Evolutionary conservation across 2,329 filamentous ascomycete genomes (phyloP), one percentile per base, ranked within the genome.

Genomic region (Ascochyta pisi): DNA sequence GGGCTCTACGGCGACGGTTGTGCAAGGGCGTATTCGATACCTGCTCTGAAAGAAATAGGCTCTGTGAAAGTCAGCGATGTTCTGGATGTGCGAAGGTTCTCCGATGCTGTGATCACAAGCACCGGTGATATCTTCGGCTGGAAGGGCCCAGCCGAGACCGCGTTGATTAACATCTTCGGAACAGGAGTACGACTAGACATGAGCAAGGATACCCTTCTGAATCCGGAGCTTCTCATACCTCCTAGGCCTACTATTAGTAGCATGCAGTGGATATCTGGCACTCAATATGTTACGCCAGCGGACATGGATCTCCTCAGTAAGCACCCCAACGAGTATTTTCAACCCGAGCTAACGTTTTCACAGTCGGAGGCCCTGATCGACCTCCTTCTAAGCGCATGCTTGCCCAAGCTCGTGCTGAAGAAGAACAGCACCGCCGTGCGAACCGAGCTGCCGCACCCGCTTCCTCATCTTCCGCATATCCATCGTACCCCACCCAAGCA

Each of bases 231-330:
- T 0, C 71, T 84, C 15, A 83, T 90, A 22, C 94, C 93, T 2
- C 83, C 91, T 12, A 86, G 95, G 2, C 95, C 95, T 1, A 96
- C 92, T 0, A 99, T 99, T 57, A 96, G 91, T 19, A 96, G 96
- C 68, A 77, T 99, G 34, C 92, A 98, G 77, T 99, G 95, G 95
- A 92, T 99, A 48, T 90, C 92, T 0, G 95, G 95, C 4, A 98
- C 94, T 1, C 94, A 97, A 75, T 90, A 96, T 66, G 84, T 99
- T 41, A 92, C 91, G 1, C 89, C 91, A 0, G 83, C 88, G 2
- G 95, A 99, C 68, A 86, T 99, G 69, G 95, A 98, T 69, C 78
- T 96, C 2, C 81, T 99, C 1, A 95, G 81, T 82, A 74, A 65
- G 77, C 69, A 15, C 8, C 40, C 6, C 29, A 27, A 24, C 43